Evolutionary conservation across 306 rosid genomes (phyloP).

Genomic region (Astragalus membranaceus): DNA sequence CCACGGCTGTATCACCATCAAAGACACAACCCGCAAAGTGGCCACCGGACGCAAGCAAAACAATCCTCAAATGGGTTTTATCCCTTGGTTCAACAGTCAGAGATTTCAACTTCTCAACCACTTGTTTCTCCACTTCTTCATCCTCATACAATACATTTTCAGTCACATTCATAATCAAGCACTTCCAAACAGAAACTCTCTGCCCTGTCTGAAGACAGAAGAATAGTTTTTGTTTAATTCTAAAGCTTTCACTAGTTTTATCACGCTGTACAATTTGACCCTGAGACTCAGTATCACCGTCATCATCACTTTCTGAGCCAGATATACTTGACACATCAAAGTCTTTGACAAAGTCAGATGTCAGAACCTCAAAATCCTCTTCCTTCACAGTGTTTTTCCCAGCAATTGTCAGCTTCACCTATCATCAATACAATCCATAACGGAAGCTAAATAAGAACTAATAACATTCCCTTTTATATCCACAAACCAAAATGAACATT

Average conservation of each 20-base stretch:
- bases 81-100: slow-evolving; percentile 61
- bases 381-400: slow-evolving; percentile 86
- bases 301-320: slow-evolving; percentile 83
- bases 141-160: slow-evolving; percentile 44
- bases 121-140: slow-evolving; percentile 33
- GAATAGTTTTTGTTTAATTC: slow-evolving; percentile 45
- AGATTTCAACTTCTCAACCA: slow-evolving; percentile 48
- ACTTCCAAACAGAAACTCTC: slow-evolving; percentile 74
- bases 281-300: slow-evolving; percentile 28
- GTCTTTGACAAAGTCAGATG: slow-evolving; percentile 78
- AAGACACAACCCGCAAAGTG: slow-evolving; percentile 94
- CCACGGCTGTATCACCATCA: slow-evolving; percentile 68
- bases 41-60: slow-evolving; percentile 89
- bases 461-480: not conserved
- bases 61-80: slow-evolving; percentile 53
- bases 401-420: slow-evolving; percentile 86
- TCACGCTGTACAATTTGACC: slow-evolving; percentile 17
- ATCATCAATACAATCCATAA: slow-evolving; percentile 21
- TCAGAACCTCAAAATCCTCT: slow-evolving; percentile 85
- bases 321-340: slow-evolving; percentile 91
- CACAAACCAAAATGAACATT: not conserved
- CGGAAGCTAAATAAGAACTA: not conserved
- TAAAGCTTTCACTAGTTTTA: slow-evolving; percentile 28
- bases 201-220: slow-evolving; percentile 56
- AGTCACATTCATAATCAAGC: slow-evolving; percentile 56